These are phyloP conservation scores for Phaeophleospora eucalypticola DNA, from an alignment of 2,329 filamentous ascomycete species.

Conservation along the genomic window DNA sequence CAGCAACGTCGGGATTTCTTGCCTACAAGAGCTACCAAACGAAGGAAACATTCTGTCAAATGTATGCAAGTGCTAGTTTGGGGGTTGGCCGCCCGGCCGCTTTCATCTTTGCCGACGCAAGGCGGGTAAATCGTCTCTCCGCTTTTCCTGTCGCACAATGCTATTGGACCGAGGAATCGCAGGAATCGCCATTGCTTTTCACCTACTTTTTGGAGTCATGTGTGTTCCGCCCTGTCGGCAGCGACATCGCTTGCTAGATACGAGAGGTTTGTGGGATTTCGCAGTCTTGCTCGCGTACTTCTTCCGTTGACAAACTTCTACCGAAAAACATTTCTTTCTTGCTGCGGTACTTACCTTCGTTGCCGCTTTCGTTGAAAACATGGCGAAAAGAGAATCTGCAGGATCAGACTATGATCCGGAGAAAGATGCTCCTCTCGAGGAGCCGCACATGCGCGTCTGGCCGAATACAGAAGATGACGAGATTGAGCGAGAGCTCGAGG, in stretches of 20 bases:
- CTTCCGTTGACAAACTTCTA: too few relatives aligned
- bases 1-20: too few relatives aligned
- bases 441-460: constrained; percentile 13
- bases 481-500: constrained; percentile 17
- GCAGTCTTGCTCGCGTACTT: too few relatives aligned
- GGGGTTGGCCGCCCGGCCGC: background rate
- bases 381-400: background rate
- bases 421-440: background rate
- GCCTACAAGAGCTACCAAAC: too few relatives aligned
- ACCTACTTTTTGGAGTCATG: background rate
- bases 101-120: background rate
- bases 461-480: constrained; percentile 20
- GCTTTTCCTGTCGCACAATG: background rate
- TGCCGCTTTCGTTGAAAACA: too few relatives aligned
- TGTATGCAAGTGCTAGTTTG: background rate
- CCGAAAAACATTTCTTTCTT: too few relatives aligned
- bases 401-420: background rate
- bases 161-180: background rate
- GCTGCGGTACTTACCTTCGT: too few relatives aligned
- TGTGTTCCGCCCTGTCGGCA: background rate
- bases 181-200: too few relatives aligned
- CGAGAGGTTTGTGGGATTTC: background rate
- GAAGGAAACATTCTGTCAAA: too few relatives aligned
- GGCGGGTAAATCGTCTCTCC: background rate
- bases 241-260: background rate